These are phyloP conservation scores for Heimioporus sp. DNA, from an alignment of 768 basidiomycete species.

Conservation along the genomic window DNA sequence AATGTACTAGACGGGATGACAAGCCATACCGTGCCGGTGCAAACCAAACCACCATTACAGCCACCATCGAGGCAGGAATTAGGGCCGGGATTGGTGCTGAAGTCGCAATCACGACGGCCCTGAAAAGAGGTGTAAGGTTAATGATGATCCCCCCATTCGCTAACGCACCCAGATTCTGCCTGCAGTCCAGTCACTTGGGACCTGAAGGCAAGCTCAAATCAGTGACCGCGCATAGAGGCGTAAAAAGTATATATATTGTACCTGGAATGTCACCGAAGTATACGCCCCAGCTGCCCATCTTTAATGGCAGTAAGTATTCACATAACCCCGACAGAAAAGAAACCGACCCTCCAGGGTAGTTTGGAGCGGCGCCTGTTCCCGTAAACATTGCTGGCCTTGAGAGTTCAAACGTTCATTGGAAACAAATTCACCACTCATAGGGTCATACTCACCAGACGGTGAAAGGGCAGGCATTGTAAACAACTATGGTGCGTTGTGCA, in stretches of 20 bases:
- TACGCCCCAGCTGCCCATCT: slow-evolving; percentile 35
- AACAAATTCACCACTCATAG: neutral
- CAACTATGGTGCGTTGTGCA: slow-evolving; percentile 57
- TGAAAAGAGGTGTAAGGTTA: slow-evolving; percentile 12
- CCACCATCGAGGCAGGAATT: slow-evolving; percentile 64
- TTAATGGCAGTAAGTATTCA: neutral
- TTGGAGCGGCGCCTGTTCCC: slow-evolving; percentile 48
- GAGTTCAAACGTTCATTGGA: neutral
- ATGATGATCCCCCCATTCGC: neutral
- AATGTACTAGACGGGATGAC: neutral
- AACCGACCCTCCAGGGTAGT: slow-evolving; percentile 44
- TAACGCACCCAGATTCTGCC: slow-evolving; percentile 59
- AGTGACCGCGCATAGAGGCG: neutral
- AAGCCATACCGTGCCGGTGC: slow-evolving; percentile 49
- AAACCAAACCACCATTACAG: slow-evolving; percentile 66
- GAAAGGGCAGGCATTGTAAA: slow-evolving; percentile 62
- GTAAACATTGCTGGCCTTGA: slow-evolving; percentile 61
- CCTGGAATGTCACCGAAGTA: slow-evolving; percentile 28
- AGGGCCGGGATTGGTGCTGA: slow-evolving; percentile 46
- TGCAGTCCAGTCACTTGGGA: slow-evolving; percentile 63
- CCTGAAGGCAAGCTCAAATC: slow-evolving; percentile 21
- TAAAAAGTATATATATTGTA: neutral
- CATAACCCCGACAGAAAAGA: neutral
- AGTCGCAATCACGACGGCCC: slow-evolving; percentile 62
- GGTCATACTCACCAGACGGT: slow-evolving; percentile 56